Evolutionary conservation across 1,284 basidiomycete genomes (phyloP).

Genomic region (Papiliotrema nemorosa): DNA sequence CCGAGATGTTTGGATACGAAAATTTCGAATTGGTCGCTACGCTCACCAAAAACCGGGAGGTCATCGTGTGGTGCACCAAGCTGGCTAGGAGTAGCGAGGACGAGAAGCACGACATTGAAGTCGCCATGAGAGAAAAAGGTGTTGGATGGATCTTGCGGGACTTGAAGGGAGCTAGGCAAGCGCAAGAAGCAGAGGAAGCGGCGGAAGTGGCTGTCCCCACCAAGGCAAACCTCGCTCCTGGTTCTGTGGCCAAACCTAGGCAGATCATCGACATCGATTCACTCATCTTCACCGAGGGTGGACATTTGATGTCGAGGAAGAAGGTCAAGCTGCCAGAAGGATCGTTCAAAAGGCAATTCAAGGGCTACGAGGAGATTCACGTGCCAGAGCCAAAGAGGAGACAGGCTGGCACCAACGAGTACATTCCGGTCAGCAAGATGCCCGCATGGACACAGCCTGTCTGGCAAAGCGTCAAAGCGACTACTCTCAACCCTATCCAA

Average conservation of each 20-base stretch:
- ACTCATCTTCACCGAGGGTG: constrained; percentile 94
- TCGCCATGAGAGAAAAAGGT: constrained; percentile 96
- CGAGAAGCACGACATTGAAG: constrained; percentile 89
- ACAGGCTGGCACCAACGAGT: constrained; percentile 59
- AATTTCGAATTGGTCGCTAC: constrained; percentile 84
- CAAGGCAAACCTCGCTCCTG: constrained; percentile 84
- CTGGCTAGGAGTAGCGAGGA: constrained; percentile 85
- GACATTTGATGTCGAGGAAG: constrained; percentile 96
- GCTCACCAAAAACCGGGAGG: constrained; percentile 92
- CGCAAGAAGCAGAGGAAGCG: constrained; percentile 47
- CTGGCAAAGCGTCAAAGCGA: constrained; percentile 59
- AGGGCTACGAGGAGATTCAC: constrained; percentile 98
- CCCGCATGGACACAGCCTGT: constrained; percentile 85
- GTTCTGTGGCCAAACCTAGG: constrained; percentile 82
- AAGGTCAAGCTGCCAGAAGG: constrained; percentile 97
- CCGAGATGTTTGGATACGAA: constrained; percentile 95
- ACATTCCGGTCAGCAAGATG: constrained; percentile 71
- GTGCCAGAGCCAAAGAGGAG: constrained; percentile 89
- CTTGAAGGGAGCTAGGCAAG: constrained; percentile 68
- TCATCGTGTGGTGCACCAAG: constrained; percentile 97
- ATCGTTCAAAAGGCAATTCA: constrained; percentile 93
- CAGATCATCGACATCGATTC: constrained; percentile 83
- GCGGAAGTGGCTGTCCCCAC: constrained; percentile 62
- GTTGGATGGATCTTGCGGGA: constrained; percentile 93
- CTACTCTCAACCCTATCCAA: constrained; percentile 81